These are phyloP conservation scores for Candida glucosophila DNA, from an alignment of 1,139 yeast species.

Conservation along the genomic window DNA sequence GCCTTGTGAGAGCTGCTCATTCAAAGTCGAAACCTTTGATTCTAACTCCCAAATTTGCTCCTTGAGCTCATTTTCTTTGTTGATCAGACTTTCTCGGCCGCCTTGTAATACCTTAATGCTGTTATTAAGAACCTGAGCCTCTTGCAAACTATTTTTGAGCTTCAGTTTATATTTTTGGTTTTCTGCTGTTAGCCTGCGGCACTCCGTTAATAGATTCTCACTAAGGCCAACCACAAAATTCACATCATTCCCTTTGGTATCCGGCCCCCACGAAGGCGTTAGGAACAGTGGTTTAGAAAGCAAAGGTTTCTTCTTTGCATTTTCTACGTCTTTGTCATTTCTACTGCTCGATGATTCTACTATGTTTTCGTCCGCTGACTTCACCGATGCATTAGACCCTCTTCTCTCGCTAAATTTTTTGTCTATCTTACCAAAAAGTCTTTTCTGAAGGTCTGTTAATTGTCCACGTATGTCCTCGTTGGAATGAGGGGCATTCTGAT, in stretches of 20 bases:
- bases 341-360: no score
- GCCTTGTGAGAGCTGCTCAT: slow-evolving; percentile 32
- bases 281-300: slow-evolving; percentile 12
- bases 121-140: slow-evolving; percentile 26
- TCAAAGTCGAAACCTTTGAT: slow-evolving; percentile 41
- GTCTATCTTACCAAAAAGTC: slow-evolving; percentile 22
- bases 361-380: no score
- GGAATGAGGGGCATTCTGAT: no score
- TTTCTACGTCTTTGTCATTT: no score
- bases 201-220: slow-evolving; percentile 69
- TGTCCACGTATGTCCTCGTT: slow-evolving; percentile 51
- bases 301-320: slow-evolving; percentile 4
- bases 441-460: slow-evolving; percentile 51
- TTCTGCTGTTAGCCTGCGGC: slow-evolving; percentile 69
- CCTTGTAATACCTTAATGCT: slow-evolving; percentile 27
- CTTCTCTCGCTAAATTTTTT: slow-evolving; percentile 17
- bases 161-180: slow-evolving; percentile 43
- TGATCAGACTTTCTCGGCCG: slow-evolving; percentile 22
- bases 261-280: slow-evolving; percentile 30
- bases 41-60: slow-evolving; percentile 80
- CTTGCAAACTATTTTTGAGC: slow-evolving; percentile 34
- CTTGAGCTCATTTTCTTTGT: slow-evolving; percentile 41
- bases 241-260: slow-evolving; percentile 53
- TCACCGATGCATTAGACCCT: no score
- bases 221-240: slow-evolving; percentile 78